Base-by-base conservation (phyloP, 2,329 filamentous ascomycete species). In the Colletotrichum gigasporum region DNA sequence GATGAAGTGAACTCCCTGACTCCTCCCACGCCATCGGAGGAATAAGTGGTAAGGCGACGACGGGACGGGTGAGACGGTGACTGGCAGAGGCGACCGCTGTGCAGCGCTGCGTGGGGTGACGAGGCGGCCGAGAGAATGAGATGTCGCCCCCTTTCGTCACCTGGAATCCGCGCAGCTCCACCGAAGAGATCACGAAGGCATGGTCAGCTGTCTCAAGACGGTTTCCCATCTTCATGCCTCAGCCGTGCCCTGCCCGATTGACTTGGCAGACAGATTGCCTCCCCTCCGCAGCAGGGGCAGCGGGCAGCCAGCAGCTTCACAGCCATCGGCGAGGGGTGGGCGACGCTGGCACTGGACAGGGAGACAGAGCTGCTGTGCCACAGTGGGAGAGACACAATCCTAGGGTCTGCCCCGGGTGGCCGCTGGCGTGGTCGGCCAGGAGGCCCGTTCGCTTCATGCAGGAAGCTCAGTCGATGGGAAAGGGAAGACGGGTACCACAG, bases 161-260 rank as follows among this genome's bases (percentile, higher is more conserved):
- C 18, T 20, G 47, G 39, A 34, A 47, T 59, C 41, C 45, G 45
- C 41, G 18, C 24, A 48, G 55, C 48, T 61, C 32, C 47, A 58
- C 35, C 2, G 39, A 14, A 53, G 48, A 54, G 61, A 61, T 61
- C 61, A 64, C 56, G 61, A 64, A 61, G 56, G 9, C 48, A 61
- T 37, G 48, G 48, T 64, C 61, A 64, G 55, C 30, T 64, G 61
- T 64, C 61, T 64, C 56, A 61, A 41, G 32, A 53, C 18, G 48
- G 61, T 64, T 64, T 64, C 61, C 61, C 55, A 53, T 60, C 55
- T 53, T 35, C 61, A 50, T 58, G 54, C 56, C 61, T 26, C 32
- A 48, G 47, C 34, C 55, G 41, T 59, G 54, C 37, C 54, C 24
- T 48, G 54, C 20, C 57, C 47, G 54, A 52, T 52, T 52, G 16